Evolutionary conservation across 192 early-diverging fungal genomes (phyloP).

Genomic region (Phlyctochytrium planicorne): DNA sequence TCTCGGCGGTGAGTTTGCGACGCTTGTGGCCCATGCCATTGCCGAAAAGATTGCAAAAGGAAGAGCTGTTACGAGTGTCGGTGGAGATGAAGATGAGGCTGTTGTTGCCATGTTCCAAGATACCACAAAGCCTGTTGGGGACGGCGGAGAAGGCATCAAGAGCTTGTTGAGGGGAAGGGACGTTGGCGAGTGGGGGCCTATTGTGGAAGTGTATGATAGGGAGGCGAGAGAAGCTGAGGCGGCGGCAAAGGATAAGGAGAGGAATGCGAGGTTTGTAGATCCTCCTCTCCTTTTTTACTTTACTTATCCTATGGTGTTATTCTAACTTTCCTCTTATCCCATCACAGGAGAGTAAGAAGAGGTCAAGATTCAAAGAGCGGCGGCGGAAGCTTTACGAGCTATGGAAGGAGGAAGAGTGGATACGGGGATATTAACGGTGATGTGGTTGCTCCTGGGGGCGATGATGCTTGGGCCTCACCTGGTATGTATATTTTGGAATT

Average conservation of each 20-base stretch:
- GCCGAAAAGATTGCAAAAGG: conserved; percentile 16
- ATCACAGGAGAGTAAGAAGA: neutral
- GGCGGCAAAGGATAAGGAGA: conserved; percentile 15
- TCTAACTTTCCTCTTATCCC: conserved; percentile 4
- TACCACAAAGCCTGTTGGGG: conserved; percentile 9
- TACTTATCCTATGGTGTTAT: neutral
- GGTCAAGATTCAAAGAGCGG: neutral
- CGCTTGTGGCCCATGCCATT: conserved; percentile 64
- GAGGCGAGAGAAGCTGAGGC: conserved; percentile 15
- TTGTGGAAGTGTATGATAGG: conserved; percentile 16
- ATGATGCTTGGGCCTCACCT: conserved; percentile 19
- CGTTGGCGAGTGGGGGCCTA: conserved; percentile 25
- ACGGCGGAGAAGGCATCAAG: neutral
- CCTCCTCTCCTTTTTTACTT: neutral
- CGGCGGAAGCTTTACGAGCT: conserved; percentile 3
- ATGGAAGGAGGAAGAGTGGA: conserved; percentile 6
- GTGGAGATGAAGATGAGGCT: conserved; percentile 2
- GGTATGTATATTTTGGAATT: too few species aligned
- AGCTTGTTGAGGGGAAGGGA: conserved; percentile 7
- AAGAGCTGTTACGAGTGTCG: conserved; percentile 8
- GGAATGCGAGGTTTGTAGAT: neutral
- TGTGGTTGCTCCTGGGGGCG: neutral
- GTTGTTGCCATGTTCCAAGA: conserved; percentile 18
- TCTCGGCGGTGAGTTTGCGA: conserved; percentile 76
- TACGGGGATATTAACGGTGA: neutral